A percentile compares a stretch with the other conserved stretches of the same genome.
Evolutionary conservation across 306 rosid genomes (phyloP).

Genomic region (Prunus mira): DNA sequence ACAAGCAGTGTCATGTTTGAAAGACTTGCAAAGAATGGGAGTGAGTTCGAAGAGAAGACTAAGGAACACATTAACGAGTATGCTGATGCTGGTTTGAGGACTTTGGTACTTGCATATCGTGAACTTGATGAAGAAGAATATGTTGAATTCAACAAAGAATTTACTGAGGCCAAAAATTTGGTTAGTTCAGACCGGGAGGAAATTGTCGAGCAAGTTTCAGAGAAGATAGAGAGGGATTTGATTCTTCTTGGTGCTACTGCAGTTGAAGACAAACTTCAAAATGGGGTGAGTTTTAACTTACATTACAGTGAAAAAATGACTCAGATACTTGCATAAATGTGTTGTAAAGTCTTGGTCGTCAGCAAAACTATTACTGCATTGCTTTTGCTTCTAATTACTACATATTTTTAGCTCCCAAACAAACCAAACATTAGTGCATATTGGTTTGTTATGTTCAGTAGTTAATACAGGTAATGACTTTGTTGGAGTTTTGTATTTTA

Average conservation of each 20-base stretch:
- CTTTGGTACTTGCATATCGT: constrained; percentile 83
- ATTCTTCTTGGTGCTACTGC: constrained; percentile 99
- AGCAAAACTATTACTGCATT: constrained; percentile 8
- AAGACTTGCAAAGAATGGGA: constrained; percentile 72
- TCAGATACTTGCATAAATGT: background rate
- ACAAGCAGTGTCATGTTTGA: constrained; percentile 88
- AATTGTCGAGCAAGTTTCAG: constrained; percentile 57
- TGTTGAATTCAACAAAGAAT: constrained; percentile 47
- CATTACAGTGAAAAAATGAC: too few relatives aligned
- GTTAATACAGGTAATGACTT: background rate
- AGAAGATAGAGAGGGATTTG: constrained; percentile 75
- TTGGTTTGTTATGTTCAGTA: background rate
- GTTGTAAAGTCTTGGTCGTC: background rate
- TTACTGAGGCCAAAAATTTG: constrained; percentile 70
- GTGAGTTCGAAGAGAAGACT: constrained; percentile 77
- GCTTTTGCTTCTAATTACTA: background rate
- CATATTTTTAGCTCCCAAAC: too few relatives aligned
- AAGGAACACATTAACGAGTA: constrained; percentile 68
- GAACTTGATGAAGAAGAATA: constrained; percentile 72
- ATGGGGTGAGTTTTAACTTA: constrained; percentile 61
- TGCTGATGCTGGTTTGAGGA: constrained; percentile 98
- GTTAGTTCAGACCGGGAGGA: constrained; percentile 80
- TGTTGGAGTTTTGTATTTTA: background rate
- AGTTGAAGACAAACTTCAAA: constrained; percentile 97
- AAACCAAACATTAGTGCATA: background rate